Percentiles rank a stretch among this genome's conserved stretches.
These are phyloP conservation scores for Suillus alpinus DNA, from an alignment of 768 basidiomycete genomes.

Conservation along the genomic window DNA sequence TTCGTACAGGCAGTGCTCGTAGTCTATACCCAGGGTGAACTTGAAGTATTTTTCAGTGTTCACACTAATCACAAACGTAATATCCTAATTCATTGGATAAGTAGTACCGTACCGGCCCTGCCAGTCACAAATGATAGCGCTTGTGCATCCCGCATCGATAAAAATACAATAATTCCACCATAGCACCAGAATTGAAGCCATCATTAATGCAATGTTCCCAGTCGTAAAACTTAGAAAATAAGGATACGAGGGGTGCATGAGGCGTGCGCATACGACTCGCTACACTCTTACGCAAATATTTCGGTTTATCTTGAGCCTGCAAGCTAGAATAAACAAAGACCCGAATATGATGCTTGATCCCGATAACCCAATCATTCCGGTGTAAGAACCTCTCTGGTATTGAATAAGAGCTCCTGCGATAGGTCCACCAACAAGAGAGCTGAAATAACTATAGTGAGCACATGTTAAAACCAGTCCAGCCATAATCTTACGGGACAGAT, in stretches of 20 bases:
- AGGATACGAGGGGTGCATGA: slow-evolving; percentile 22
- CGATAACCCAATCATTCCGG: slow-evolving; percentile 55
- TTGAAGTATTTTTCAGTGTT: neutral
- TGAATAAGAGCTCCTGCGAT: slow-evolving; percentile 57
- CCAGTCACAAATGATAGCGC: neutral
- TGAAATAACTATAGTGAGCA: slow-evolving; percentile 19
- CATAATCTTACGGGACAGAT: slow-evolving; percentile 63
- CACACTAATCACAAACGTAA: slow-evolving; percentile 1
- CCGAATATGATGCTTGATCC: slow-evolving; percentile 59
- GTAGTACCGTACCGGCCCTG: neutral
- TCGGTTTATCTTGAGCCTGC: slow-evolving; percentile 45
- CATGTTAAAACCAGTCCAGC: neutral
- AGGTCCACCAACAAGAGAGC: slow-evolving; percentile 64
- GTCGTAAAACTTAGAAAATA: slow-evolving; percentile 16
- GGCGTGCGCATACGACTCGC: neutral
- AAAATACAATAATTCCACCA: slow-evolving; percentile 1
- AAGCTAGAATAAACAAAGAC: slow-evolving; percentile 52
- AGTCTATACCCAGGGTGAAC: too few species aligned
- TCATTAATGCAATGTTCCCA: slow-evolving; percentile 2
- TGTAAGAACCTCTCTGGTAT: slow-evolving; percentile 41
- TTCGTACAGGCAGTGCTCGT: neutral
- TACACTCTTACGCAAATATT: slow-evolving; percentile 47
- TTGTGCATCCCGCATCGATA: neutral
- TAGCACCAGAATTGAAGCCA: neutral
- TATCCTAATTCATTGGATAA: neutral